Conservation (phyloP, 2,329 filamentous ascomycete genomes). For the Pleoardoris graminearum region DNA sequence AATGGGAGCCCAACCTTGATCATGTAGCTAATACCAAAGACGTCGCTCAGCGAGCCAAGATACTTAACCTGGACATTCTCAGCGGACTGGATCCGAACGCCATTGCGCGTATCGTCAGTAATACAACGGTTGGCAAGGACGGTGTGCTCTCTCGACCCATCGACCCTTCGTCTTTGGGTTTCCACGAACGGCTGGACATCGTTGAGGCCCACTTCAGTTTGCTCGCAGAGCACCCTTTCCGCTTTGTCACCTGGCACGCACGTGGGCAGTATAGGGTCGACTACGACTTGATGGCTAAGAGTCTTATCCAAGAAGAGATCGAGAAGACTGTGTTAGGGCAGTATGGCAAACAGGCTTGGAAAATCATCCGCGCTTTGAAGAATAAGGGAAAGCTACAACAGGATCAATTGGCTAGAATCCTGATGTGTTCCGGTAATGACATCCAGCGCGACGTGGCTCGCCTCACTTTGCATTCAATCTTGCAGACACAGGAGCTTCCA, state of each 20-base stretch:
- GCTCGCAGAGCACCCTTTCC: conserved; percentile 66
- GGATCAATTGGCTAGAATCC: conserved; percentile 78
- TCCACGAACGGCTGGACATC: conserved; percentile 29
- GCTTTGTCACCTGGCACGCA: conserved; percentile 71
- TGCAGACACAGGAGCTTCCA: conserved; percentile 93
- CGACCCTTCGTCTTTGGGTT: conserved; percentile 29
- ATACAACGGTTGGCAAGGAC: conserved; percentile 7
- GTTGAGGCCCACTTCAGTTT: conserved; percentile 75
- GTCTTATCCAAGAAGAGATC: conserved; percentile 75
- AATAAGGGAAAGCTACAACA: conserved; percentile 94
- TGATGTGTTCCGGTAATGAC: conserved; percentile 82
- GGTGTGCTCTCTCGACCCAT: conserved; percentile 26
- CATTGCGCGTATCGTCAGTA: conserved; percentile 26
- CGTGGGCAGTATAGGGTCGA: conserved; percentile 71
- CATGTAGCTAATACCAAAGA: conserved; percentile 48
- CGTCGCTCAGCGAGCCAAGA: conserved; percentile 42
- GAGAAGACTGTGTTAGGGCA: conserved; percentile 79
- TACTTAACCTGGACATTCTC: conserved; percentile 46
- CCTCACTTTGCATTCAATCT: conserved; percentile 82
- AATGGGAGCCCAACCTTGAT: conserved; percentile 36
- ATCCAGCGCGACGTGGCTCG: conserved; percentile 81
- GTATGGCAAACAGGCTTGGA: conserved; percentile 75
- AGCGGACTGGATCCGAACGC: conserved; percentile 41
- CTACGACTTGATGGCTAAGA: conserved; percentile 71
- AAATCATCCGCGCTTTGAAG: conserved; percentile 81